Evolutionary conservation across 805 yeast genomes (phyloP), one percentile per base, ranked within the genome.

Genomic region (Ogataea chonburiensis): DNA sequence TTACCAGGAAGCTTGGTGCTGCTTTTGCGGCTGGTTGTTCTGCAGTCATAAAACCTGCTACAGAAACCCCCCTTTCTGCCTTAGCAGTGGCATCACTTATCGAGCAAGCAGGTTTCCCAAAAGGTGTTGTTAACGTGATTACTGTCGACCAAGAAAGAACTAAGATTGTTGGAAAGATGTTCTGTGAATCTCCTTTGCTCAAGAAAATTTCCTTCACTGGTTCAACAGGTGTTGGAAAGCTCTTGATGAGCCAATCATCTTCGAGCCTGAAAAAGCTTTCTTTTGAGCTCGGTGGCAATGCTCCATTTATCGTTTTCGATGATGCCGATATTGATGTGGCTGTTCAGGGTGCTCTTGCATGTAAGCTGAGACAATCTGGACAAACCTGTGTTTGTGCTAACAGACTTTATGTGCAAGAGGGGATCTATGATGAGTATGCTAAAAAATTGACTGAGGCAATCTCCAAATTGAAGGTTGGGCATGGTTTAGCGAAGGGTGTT

Each of bases 351-450:
- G 75, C 85, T 3, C 56, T 82, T 40, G 77, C 72, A 7, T 72
- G 79, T 44, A 85, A 84, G 58, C 79, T 82, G 63, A 71, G 93
- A 56, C 81, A 82, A 17, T 71, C 81, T 27, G 93, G 93, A 43
- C 93, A 84, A 61, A 82, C 89, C 4, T 85, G 94, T 63, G 82
- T 82, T 25, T 81, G 88, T 56, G 87, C 88, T 29, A 82, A 82
- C 61, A 69, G 89, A 53, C 56, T 83, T 30, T 83, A 70, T 53
- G 71, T 83, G 21, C 93, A 85, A 52, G 71, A 68, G 28, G 64
- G 66, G 8, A 56, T 85, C n/a, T 79, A 83, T 50, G 86, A 80
- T 36, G 68, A 74, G 51, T 81, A 83, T 48, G 63, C 74, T 7
- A 55, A 59, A 28, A 68, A 60, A 49, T 66, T 84, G 36, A 64